Evolutionary conservation across 2,329 filamentous ascomycete species (phyloP).

Genomic region (Fusarium metavorans): DNA sequence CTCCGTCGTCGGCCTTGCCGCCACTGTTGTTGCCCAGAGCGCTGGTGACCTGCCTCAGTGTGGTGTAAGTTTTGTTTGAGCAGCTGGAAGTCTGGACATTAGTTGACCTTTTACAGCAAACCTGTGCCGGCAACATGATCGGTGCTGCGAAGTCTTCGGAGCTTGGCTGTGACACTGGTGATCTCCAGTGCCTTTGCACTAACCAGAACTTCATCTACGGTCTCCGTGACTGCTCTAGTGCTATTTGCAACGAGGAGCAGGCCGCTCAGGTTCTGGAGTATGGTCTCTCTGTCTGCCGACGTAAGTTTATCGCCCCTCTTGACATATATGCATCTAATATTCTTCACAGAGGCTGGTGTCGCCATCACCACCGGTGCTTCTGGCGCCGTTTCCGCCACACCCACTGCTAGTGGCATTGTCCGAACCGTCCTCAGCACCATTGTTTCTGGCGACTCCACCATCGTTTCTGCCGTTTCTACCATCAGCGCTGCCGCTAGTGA

Average conservation of each 20-base stretch:
- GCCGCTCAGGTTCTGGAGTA: slow-evolving; percentile 54
- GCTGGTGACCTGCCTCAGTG: slow-evolving; percentile 59
- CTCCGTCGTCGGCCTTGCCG: slow-evolving; percentile 56
- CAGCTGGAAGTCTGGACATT: neutral
- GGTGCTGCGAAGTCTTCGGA: slow-evolving; percentile 53
- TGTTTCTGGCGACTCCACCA: slow-evolving; percentile 49
- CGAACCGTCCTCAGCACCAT: slow-evolving; percentile 54
- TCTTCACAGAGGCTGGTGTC: slow-evolving; percentile 48
- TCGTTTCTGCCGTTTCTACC: slow-evolving; percentile 53
- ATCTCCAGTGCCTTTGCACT: slow-evolving; percentile 61
- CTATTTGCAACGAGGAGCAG: slow-evolving; percentile 54
- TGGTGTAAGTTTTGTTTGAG: slow-evolving; percentile 58
- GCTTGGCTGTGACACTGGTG: slow-evolving; percentile 59
- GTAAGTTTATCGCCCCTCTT: slow-evolving; percentile 41
- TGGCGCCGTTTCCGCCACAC: slow-evolving; percentile 37
- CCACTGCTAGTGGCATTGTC: slow-evolving; percentile 37
- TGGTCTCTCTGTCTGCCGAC: slow-evolving; percentile 54
- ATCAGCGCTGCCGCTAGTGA: slow-evolving; percentile 43
- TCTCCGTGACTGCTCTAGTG: slow-evolving; percentile 62
- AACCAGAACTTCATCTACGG: slow-evolving; percentile 62
- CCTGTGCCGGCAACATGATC: slow-evolving; percentile 65
- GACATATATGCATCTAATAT: slow-evolving; percentile 26
- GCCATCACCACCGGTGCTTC: slow-evolving; percentile 48
- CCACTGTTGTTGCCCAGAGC: slow-evolving; percentile 57
- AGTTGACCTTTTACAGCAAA: slow-evolving; percentile 53